A percentile compares a stretch with the other conserved stretches of the same genome.
phyloP scores from a whole-genome alignment of 106 monocot species.

The Ottelia alismoides region DNA sequence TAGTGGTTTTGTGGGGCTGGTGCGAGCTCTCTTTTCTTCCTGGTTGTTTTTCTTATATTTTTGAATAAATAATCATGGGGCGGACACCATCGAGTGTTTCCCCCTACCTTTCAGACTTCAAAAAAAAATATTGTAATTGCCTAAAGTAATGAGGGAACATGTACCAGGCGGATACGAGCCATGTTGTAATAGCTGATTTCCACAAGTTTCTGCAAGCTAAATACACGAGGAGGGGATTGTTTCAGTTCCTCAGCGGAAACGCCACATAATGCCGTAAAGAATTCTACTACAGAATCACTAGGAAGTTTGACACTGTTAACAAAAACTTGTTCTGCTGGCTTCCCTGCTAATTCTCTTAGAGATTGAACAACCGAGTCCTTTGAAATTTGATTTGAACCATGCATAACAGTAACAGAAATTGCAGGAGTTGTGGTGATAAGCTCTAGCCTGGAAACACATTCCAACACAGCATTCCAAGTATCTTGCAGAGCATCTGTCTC shows the following conservation, averaged over 20 bases:
- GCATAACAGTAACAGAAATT: constrained; percentile 88
- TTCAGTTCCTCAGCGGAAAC: constrained; percentile 95
- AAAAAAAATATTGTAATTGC: too few species aligned
- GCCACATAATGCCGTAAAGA: constrained; percentile 87
- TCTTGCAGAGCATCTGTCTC: constrained; percentile 81
- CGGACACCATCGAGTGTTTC: too few species aligned
- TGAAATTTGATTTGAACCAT: constrained; percentile 95
- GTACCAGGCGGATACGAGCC: constrained; percentile 97
- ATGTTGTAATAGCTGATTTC: constrained; percentile 99
- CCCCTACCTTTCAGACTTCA: too few species aligned
- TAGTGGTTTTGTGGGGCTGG: too few species aligned
- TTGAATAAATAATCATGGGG: too few species aligned
- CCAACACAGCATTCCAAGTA: constrained; percentile 99
- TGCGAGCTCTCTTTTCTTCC: too few species aligned
- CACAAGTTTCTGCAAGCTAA: constrained; percentile 94
- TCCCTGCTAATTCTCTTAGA: constrained; percentile 76
- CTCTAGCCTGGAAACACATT: constrained; percentile 96
- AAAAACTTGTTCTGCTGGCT: constrained; percentile 90
- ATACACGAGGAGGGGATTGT: constrained; percentile 78
- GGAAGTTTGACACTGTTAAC: constrained; percentile 80
- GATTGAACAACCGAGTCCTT: constrained; percentile 79
- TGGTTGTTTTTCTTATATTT: too few species aligned
- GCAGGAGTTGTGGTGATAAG: constrained; percentile 75
- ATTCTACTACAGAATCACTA: constrained; percentile 93
- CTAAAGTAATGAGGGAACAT: neutral